These are phyloP conservation scores for Cryptosporidium xiaoi DNA, from an alignment of 169 alveolate genomes.

Conservation along the genomic window DNA sequence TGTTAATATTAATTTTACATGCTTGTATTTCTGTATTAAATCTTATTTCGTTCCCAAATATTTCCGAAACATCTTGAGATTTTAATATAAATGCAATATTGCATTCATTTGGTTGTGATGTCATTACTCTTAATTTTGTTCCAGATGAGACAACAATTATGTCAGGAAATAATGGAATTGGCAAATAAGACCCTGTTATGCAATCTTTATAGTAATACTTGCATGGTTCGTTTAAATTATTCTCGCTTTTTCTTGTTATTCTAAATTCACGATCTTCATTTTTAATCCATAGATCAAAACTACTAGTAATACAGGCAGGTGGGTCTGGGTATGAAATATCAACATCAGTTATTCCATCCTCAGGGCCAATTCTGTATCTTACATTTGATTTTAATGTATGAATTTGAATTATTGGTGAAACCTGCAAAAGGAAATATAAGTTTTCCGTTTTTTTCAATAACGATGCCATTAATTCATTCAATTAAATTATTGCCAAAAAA, in stretches of 20 bases:
- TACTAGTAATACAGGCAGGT: conserved; percentile 42
- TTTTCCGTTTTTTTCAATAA: conserved; percentile 29
- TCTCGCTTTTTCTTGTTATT: conserved; percentile 55
- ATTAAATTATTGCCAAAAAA: conserved; percentile 1
- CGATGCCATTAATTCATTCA: conserved; percentile 36
- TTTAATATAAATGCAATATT: conserved; percentile 70
- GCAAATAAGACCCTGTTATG: conserved; percentile 62
- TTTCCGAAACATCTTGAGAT: conserved; percentile 52
- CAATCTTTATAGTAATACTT: conserved; percentile 68
- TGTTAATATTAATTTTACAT: conserved; percentile 14
- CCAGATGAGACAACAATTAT: conserved; percentile 71
- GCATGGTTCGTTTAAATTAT: conserved; percentile 38
- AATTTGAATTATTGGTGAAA: conserved; percentile 67
- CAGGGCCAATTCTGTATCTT: conserved; percentile 73
- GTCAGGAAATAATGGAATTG: conserved; percentile 67
- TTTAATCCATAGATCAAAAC: conserved; percentile 71
- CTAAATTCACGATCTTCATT: conserved; percentile 73
- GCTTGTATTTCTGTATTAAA: conserved; percentile 35
- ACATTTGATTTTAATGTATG: conserved; percentile 56
- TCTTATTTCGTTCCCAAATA: conserved; percentile 27
- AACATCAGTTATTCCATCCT: conserved; percentile 71
- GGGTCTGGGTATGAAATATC: conserved; percentile 75
- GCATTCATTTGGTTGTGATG: conserved; percentile 72
- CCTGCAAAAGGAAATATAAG: conserved; percentile 58
- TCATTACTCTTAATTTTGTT: conserved; percentile 61